These are phyloP conservation scores for Eucalyptus sp. DNA, from an alignment of 345 rosid genomes.

Conservation along the genomic window DNA sequence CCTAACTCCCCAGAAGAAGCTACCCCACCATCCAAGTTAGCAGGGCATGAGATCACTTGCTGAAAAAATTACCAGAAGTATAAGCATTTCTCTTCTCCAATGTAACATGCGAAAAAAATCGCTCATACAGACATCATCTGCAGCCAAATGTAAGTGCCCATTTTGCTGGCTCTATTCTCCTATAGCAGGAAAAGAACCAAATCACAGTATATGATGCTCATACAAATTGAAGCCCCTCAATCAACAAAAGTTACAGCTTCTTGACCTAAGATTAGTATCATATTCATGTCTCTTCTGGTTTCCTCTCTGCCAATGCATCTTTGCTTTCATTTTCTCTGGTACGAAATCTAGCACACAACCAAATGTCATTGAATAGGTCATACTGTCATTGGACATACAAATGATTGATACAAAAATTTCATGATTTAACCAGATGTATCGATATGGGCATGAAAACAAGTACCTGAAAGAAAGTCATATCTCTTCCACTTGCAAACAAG, in stretches of 20 bases:
- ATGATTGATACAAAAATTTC: background rate
- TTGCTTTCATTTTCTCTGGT: slow-evolving; percentile 61
- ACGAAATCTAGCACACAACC: slow-evolving; percentile 42
- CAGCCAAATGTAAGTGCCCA: background rate
- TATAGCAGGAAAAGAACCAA: background rate
- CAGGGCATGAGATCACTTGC: background rate
- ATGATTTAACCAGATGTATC: background rate
- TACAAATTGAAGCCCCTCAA: background rate
- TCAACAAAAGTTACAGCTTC: background rate
- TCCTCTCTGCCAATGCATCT: slow-evolving; percentile 41
- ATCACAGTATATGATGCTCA: background rate
- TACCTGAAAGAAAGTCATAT: slow-evolving; percentile 87
- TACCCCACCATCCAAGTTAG: background rate
- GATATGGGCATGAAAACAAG: background rate
- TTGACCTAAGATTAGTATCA: background rate
- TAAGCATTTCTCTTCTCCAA: background rate
- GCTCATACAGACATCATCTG: background rate
- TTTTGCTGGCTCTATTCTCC: background rate
- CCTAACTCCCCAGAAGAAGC: background rate
- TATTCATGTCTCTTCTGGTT: background rate
- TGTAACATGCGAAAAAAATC: background rate
- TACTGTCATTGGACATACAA: background rate
- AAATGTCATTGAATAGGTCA: background rate
- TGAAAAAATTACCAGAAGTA: background rate
- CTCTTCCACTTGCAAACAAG: slow-evolving; percentile 38